Conservation (phyloP, 139 green algal species). For the Picochlorum sp. region DNA sequence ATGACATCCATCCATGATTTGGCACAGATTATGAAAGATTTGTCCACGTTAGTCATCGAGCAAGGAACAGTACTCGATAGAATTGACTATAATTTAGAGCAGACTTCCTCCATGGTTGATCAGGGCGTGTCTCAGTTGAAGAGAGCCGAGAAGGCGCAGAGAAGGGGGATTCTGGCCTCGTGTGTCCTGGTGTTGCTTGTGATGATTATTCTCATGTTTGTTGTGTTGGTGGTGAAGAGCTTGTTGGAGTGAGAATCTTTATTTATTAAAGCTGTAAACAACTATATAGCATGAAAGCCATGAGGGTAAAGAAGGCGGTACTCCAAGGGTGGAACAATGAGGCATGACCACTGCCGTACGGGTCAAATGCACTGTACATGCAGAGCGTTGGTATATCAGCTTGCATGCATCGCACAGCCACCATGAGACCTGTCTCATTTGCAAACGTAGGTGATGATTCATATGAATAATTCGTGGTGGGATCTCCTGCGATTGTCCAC, state of each 20-base stretch:
- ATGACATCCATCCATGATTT: slow-evolving; percentile 70
- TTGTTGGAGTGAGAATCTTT: slow-evolving; percentile 5
- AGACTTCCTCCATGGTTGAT: slow-evolving; percentile 58
- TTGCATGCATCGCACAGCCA: background rate
- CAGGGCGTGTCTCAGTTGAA: slow-evolving; percentile 81
- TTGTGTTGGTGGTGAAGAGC: slow-evolving; percentile 55
- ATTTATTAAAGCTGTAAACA: background rate
- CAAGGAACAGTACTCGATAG: slow-evolving; percentile 95
- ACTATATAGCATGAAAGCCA: slow-evolving; percentile 1
- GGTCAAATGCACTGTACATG: slow-evolving; percentile 9
- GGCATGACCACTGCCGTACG: background rate
- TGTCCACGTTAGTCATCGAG: slow-evolving; percentile 93
- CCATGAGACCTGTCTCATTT: slow-evolving; percentile 8
- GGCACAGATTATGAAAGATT: slow-evolving; percentile 92
- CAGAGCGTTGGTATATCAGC: slow-evolving; percentile 1
- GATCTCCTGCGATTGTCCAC: slow-evolving; percentile 6
- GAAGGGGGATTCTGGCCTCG: slow-evolving; percentile 58
- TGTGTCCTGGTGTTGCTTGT: slow-evolving; percentile 90
- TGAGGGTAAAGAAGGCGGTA: background rate
- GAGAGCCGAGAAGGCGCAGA: slow-evolving; percentile 85
- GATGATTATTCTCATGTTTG: slow-evolving; percentile 73
- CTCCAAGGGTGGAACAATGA: background rate
- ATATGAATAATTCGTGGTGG: background rate
- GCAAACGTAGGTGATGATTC: slow-evolving; percentile 6
- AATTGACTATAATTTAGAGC: slow-evolving; percentile 89